Conservation (phyloP, 208 protist genomes). For the Borovskyia barvae region DNA sequence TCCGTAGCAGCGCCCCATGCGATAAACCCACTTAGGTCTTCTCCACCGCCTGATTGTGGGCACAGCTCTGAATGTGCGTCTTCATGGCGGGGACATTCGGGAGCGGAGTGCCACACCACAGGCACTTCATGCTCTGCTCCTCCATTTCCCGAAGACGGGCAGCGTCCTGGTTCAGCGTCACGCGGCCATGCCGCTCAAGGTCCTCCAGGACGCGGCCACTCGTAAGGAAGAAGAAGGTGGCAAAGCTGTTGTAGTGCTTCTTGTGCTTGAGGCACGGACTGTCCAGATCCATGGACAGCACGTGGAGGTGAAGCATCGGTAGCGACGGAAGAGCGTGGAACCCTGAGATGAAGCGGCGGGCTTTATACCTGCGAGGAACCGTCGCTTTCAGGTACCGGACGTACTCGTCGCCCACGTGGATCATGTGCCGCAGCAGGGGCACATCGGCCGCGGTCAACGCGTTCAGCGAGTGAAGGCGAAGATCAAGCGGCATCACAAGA, state of each 20-base stretch:
- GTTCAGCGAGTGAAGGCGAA: constrained; percentile 60
- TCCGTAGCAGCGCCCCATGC: no score
- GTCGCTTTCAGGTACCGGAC: constrained; percentile 39
- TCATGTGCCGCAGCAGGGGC: constrained; percentile 55
- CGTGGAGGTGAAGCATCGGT: constrained; percentile 85
- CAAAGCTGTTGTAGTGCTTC: constrained; percentile 92
- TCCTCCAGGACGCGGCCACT: constrained; percentile 56
- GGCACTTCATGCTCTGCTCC: constrained; percentile 69
- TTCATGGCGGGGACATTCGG: constrained; percentile 60
- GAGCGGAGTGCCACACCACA: constrained; percentile 74
- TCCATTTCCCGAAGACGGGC: constrained; percentile 51
- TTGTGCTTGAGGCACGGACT: constrained; percentile 76
- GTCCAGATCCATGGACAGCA: constrained; percentile 80
- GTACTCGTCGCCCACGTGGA: constrained; percentile 51
- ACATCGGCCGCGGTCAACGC: constrained; percentile 48
- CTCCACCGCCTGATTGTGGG: constrained; percentile 40
- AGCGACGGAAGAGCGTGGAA: constrained; percentile 87
- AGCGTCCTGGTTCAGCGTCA: constrained; percentile 77
- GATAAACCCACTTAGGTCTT: no score
- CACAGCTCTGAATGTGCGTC: constrained; percentile 54
- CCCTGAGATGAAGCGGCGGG: constrained; percentile 60
- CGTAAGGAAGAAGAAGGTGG: constrained; percentile 86
- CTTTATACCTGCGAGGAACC: constrained; percentile 12
- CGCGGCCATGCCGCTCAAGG: constrained; percentile 46
- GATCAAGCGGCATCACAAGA: constrained; percentile 78